phyloP scores from a whole-genome alignment of 176 grass and related monocot species.

The Aechmea fasciata region DNA sequence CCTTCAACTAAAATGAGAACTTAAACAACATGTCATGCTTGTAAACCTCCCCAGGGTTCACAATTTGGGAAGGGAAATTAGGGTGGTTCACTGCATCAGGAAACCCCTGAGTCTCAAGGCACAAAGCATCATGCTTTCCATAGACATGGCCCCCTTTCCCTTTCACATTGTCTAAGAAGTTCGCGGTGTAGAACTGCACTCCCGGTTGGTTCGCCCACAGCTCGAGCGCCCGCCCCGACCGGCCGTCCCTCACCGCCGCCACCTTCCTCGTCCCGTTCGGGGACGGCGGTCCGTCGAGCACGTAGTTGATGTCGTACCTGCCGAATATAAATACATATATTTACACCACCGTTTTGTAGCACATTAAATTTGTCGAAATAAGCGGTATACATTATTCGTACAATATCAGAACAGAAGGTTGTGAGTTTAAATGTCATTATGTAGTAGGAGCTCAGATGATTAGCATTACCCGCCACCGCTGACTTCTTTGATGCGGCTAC shows the following conservation, averaged over 20 bases:
- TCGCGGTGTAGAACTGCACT: slow-evolving; percentile 67
- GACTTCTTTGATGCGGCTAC: slow-evolving; percentile 44
- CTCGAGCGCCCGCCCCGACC: slow-evolving; percentile 40
- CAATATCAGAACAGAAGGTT: too few relatives aligned
- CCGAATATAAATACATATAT: background rate
- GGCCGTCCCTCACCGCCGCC: slow-evolving; percentile 29
- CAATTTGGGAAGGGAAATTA: slow-evolving; percentile 55
- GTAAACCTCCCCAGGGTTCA: slow-evolving; percentile 54
- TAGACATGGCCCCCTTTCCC: slow-evolving; percentile 58
- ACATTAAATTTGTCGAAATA: too few relatives aligned
- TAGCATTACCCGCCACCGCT: slow-evolving; percentile 9
- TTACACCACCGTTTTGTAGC: too few relatives aligned
- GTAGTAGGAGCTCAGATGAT: too few relatives aligned
- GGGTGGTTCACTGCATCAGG: slow-evolving; percentile 77
- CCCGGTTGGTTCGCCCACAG: slow-evolving; percentile 75
- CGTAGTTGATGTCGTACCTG: slow-evolving; percentile 68
- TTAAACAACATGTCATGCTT: slow-evolving; percentile 57
- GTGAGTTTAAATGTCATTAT: too few relatives aligned
- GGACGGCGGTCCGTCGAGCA: slow-evolving; percentile 19
- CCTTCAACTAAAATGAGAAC: slow-evolving; percentile 37
- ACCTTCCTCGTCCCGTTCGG: slow-evolving; percentile 36
- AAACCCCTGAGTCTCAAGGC: slow-evolving; percentile 71
- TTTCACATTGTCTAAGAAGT: slow-evolving; percentile 29
- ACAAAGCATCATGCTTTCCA: slow-evolving; percentile 25
- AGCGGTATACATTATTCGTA: too few relatives aligned